Conservation (phyloP, 2,329 filamentous ascomycete genomes). For the Xylaria sp. region DNA sequence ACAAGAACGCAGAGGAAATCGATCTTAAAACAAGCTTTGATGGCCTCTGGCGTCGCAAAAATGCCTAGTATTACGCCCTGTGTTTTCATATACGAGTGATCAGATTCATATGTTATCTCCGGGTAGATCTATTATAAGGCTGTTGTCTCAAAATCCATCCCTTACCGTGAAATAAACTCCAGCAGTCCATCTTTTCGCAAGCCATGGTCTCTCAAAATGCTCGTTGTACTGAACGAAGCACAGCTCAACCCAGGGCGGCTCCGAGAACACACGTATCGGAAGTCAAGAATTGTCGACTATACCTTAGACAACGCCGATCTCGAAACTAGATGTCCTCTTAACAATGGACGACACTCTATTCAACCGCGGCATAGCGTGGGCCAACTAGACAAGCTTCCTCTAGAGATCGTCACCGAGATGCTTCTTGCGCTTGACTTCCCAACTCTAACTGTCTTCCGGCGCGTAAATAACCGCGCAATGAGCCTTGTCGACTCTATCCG, state of each 20-base stretch:
- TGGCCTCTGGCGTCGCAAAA: too few species aligned
- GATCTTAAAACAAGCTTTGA: too few species aligned
- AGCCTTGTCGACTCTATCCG: conserved; percentile 51
- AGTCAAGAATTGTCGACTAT: conserved; percentile 25
- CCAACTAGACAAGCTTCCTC: conserved; percentile 36
- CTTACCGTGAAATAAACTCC: too few species aligned
- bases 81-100: too few species aligned
- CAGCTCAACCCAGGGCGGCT: not conserved
- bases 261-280: conserved; percentile 17
- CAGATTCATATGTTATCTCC: too few species aligned
- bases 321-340: conserved; percentile 24
- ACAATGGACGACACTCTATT: conserved; percentile 22
- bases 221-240: not conserved
- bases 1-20: too few species aligned
- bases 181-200: not conserved
- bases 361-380: conserved; percentile 21
- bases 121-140: too few species aligned
- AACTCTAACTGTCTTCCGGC: conserved; percentile 36
- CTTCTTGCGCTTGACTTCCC: conserved; percentile 38
- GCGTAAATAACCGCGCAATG: conserved; percentile 47
- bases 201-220: conserved; percentile 4
- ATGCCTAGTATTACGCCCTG: too few species aligned
- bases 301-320: conserved; percentile 28
- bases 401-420: conserved; percentile 33
- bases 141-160: too few species aligned